Conservation (phyloP, 2,329 filamentous ascomycete genomes). For the Cytospora schulzeri region DNA sequence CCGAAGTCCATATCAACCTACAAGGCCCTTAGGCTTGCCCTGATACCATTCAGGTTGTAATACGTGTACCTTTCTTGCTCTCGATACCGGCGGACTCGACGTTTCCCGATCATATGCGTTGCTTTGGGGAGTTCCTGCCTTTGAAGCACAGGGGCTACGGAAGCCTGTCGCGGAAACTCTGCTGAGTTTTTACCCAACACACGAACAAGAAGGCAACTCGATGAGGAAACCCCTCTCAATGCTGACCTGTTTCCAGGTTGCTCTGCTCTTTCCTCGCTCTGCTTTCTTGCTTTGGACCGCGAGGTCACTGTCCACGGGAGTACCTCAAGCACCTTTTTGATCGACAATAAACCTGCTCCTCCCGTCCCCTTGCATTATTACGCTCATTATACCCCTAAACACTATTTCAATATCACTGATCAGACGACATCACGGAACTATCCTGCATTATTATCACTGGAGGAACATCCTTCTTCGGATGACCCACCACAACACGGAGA, state of each 20-base stretch:
- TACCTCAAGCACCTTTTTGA: background rate
- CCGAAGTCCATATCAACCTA: background rate
- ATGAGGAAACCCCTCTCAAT: background rate
- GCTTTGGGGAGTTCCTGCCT: background rate
- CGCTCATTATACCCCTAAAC: background rate
- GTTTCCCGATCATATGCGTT: background rate
- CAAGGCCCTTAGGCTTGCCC: background rate
- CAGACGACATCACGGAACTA: background rate
- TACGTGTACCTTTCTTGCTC: background rate
- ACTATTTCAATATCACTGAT: background rate
- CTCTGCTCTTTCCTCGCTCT: background rate
- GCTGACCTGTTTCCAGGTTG: background rate
- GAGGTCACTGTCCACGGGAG: background rate
- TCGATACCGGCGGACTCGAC: background rate
- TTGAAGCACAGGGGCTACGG: background rate
- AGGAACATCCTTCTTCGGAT: background rate
- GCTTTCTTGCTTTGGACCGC: background rate
- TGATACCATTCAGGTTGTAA: background rate
- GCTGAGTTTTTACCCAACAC: background rate
- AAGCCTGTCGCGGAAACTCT: background rate
- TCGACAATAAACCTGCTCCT: no score
- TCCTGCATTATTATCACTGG: background rate
- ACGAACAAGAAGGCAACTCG: background rate
- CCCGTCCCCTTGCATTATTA: background rate
- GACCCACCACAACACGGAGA: background rate